Evolutionary conservation across 2,329 filamentous ascomycete species (phyloP), one percentile per base, ranked within the genome.

Genomic region (Claviceps spartinae): DNA sequence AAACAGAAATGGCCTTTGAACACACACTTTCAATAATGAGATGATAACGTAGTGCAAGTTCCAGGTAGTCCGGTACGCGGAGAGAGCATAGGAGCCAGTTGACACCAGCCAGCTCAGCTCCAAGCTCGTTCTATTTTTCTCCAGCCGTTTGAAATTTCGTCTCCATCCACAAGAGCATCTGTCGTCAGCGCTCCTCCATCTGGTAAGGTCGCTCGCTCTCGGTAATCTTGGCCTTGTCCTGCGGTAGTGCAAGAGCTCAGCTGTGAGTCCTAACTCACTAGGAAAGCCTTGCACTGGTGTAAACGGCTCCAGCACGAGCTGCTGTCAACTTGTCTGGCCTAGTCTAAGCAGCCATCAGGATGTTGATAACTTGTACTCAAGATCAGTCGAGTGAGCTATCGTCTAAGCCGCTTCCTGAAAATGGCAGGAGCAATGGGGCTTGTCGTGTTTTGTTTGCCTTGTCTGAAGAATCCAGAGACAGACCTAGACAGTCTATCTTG

Each of bases 271-370:
- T 43, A 20, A 4, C 26, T 36, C n/a, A 11, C 9, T 30, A 2
- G 2, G 52, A 54, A 14, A 54, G 52, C 51, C 56, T 7, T 50
- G 48, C n/a, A 44, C 54, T 16, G 56, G 54, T 4, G 54, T 55
- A 11, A 2, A 56, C 55, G 4, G 56, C 60, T 18, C 56, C 60
- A 7, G 54, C 51, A 2, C 51, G 55, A 37, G 54, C 54, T 14
- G 61, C 60, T 1, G 66, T 73, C 52, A 63, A 73, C 54, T 54
- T 73, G 8, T 68, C 64, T 36, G 69, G 68, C 8, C 52, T 74
- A 65, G 62, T 6, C 61, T 76, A 47, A 70, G 63, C 57, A 75
- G 69, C 52, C 60, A 65, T 46, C 60, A 76, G 43, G 64, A 71
- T 48, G 61, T 77, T 11, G 74, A 73, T 34, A 74, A 69, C 52